Conservation (phyloP, 2,329 filamentous ascomycete species). For the Allantophomopsis cytisporea region DNA sequence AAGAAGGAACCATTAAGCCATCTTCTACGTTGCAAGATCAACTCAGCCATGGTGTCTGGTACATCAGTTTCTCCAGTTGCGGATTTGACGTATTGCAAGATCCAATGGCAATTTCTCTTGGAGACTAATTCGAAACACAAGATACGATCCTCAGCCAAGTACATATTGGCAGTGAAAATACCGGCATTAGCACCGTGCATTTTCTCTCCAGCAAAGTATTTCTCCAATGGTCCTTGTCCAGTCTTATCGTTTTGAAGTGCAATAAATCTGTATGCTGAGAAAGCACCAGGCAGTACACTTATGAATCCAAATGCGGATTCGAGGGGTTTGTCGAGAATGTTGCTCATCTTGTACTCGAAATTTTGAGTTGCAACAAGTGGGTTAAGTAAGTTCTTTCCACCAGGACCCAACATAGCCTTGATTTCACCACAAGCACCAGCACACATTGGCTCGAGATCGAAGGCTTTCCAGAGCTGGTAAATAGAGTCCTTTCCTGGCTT, state of each 20-base stretch:
- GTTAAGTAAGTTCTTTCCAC: conserved; percentile 80
- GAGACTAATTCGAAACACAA: conserved; percentile 96
- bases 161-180: conserved; percentile 99
- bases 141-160: conserved; percentile 95
- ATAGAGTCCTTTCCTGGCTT: conserved; percentile 89
- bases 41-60: conserved; percentile 82
- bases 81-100: conserved; percentile 96
- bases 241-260: conserved; percentile 96
- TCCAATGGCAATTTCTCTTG: conserved; percentile 95
- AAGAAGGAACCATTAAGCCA: conserved; percentile 99
- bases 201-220: conserved; percentile 95
- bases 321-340: conserved; percentile 94
- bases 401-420: conserved; percentile 85
- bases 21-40: conserved; percentile 88
- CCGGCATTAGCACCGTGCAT: conserved; percentile 80
- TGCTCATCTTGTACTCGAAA: conserved; percentile 99
- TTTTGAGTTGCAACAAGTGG: conserved; percentile 93
- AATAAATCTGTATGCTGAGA: conserved; percentile 94
- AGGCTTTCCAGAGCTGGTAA: conserved; percentile 97
- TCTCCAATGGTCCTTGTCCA: conserved; percentile 80
- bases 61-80: conserved; percentile 96
- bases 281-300: conserved; percentile 87
- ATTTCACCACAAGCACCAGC: conserved; percentile 97
- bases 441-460: conserved; percentile 95
- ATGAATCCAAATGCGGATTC: conserved; percentile 98